Evolutionary conservation across 768 basidiomycete genomes (phyloP), one percentile per base, ranked within the genome.

Genomic region (Sporobolomyces roseus): DNA sequence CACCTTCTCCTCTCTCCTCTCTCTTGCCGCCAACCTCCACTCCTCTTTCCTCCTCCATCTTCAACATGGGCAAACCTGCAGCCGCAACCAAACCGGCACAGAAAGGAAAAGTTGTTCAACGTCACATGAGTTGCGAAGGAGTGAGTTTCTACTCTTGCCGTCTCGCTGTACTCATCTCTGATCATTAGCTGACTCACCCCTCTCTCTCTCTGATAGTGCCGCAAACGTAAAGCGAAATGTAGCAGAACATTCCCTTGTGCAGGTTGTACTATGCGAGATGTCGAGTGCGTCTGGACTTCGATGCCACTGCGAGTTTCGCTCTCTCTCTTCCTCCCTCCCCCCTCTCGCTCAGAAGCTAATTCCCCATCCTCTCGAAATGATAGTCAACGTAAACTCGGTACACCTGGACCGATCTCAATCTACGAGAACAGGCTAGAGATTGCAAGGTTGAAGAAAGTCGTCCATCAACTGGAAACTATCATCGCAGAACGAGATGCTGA

Each of bases 211-310:
- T 6, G 4, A 13, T 14, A 60, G 58, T 60, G 58, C 49, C 58
- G 58, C 13, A 60, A n/a, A 33, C 58, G 58, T 5, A 60, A 60
- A 60, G 12, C 58, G 8, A 48, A 60, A n/a, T 60, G 58, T 38
- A 60, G 45, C 12, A 30, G 58, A 17, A 60, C 58, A 14, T 16
- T 46, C 2, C 58, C 58, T 14, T 60, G 58, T 32, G 17, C 58
- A 1, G 29, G 30, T 2, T 60, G 58, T 46, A 7, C 23, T 2
- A 23, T 17, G 32, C 43, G 58, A 33, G 45, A 21, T 19, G 30
- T 35, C 6, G 45, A 49, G n/a, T 60, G 58, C 58, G 30, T 60
- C 9, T 60, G 58, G 58, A 60, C 58, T n/a, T 21, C 43, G 33
- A 32, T 21, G 1, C 30, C 58, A 6, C 3, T 30, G 43, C 49